A percentile compares a stretch with the other conserved stretches of the same genome.
Evolutionary conservation across 345 rosid genomes (phyloP).

Genomic region (Sapria himalayana): DNA sequence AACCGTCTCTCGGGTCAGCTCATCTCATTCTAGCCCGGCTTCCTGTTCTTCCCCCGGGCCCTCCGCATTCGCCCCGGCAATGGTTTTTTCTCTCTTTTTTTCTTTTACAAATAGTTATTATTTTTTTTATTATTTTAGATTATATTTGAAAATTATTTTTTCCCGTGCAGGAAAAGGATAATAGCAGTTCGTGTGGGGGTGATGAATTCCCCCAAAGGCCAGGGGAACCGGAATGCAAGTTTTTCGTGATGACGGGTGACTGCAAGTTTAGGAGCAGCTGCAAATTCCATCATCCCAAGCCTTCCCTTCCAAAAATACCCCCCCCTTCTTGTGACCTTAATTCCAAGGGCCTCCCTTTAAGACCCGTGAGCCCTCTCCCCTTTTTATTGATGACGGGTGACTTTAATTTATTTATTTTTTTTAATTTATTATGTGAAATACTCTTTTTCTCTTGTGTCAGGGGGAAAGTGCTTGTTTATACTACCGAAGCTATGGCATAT

Average conservation of each 20-base stretch:
- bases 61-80: too few species aligned
- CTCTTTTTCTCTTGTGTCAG: conserved; percentile 5
- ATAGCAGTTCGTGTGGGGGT: too few species aligned
- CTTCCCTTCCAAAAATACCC: conserved; percentile 21
- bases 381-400: conserved; percentile 2
- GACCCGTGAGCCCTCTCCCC: conserved; percentile 54
- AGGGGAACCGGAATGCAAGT: conserved; percentile 75
- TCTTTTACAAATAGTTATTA: not conserved
- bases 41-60: conserved; percentile 62
- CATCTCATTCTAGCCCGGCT: conserved; percentile 28
- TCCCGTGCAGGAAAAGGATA: too few species aligned
- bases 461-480: conserved; percentile 12
- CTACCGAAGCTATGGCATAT: conserved; percentile 82
- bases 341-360: conserved; percentile 79
- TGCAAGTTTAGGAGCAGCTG: conserved; percentile 69
- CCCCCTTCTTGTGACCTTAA: conserved; percentile 37
- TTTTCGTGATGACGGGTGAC: conserved; percentile 65
- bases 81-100: not conserved
- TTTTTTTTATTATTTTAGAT: not conserved
- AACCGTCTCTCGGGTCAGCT: conserved; percentile 22
- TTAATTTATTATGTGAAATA: not conserved
- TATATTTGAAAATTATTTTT: too few species aligned
- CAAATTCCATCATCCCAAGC: conserved; percentile 84
- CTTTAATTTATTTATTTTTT: not conserved
- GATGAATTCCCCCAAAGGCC: conserved; percentile 90